phyloP scores from a whole-genome alignment of 2,329 filamentous ascomycete species.

The Orbilia ellipsospora region DNA sequence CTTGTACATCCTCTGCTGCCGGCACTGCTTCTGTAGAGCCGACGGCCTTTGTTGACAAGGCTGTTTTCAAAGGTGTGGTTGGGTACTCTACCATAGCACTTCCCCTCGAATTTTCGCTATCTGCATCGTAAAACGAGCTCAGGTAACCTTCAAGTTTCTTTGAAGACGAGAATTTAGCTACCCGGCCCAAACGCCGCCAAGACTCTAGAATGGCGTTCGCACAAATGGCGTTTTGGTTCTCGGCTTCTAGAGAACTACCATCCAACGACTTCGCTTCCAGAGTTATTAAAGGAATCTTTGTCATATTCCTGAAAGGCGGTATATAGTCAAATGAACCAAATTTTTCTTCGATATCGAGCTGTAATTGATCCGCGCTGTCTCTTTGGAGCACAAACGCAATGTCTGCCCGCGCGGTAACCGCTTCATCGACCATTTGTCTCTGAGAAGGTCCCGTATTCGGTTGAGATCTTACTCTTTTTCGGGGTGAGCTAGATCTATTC shows the following conservation, averaged over 20 bases:
- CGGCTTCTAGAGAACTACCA: slow-evolving; percentile 4
- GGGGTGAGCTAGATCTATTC: slow-evolving; percentile 1
- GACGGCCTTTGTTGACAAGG: no score
- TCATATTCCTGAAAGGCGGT: no score
- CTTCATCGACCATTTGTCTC: not conserved
- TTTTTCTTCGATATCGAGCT: not conserved
- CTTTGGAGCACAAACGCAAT: not conserved
- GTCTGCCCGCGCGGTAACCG: slow-evolving; percentile 5
- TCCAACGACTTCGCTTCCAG: slow-evolving; percentile 3
- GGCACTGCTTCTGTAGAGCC: no score
- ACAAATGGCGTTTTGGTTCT: slow-evolving; percentile 9
- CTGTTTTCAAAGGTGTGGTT: no score
- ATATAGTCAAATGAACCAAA: no score
- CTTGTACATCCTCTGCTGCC: not conserved
- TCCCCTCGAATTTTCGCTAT: no score
- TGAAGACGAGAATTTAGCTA: not conserved
- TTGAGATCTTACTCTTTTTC: not conserved
- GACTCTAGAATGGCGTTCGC: slow-evolving; percentile 9
- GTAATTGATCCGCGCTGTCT: not conserved
- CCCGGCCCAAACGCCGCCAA: slow-evolving; percentile 6
- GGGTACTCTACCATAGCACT: no score
- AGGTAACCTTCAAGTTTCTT: not conserved
- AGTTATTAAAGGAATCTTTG: not conserved
- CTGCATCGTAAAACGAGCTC: no score
- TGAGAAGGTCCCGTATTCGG: not conserved